A percentile compares a stretch with the other conserved stretches of the same genome.
These are phyloP conservation scores for Pleurozium schreberi DNA, from an alignment of 225 moss, liverwort and hornwort species.

Conservation along the genomic window DNA sequence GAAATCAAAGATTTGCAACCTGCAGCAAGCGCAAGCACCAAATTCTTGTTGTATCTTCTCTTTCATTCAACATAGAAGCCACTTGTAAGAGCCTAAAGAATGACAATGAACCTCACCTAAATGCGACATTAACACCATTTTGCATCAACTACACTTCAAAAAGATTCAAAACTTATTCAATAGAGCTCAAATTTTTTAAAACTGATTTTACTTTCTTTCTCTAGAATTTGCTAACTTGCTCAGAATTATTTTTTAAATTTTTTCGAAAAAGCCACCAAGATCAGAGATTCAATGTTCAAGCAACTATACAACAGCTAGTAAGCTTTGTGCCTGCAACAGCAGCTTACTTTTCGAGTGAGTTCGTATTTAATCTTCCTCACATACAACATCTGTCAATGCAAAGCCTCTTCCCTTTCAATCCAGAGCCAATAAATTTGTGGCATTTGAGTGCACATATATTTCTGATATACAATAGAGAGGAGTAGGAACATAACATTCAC, in stretches of 20 bases:
- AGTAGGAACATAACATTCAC: not conserved
- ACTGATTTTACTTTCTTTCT: not conserved
- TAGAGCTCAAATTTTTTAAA: no score
- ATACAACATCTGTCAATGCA: not conserved
- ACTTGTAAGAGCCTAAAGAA: not conserved
- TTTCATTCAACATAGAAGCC: not conserved
- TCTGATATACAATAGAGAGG: not conserved
- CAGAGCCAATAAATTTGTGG: no score
- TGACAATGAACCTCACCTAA: not conserved
- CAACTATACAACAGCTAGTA: no score
- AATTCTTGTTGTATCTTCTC: not conserved
- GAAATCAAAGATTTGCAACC: not conserved
- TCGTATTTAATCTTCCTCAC: not conserved
- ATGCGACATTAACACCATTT: not conserved
- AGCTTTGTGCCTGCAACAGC: not conserved
- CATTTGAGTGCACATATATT: not conserved
- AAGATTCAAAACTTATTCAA: not conserved
- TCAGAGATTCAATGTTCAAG: not conserved
- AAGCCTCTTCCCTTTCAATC: no score
- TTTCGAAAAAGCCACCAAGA: not conserved
- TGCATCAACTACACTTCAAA: not conserved
- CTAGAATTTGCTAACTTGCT: not conserved
- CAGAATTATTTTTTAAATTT: no score
- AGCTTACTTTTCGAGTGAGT: not conserved
- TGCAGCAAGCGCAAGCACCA: not conserved